Evolutionary conservation across 768 basidiomycete species (phyloP).

Genomic region (Xerocomus spinulosus): DNA sequence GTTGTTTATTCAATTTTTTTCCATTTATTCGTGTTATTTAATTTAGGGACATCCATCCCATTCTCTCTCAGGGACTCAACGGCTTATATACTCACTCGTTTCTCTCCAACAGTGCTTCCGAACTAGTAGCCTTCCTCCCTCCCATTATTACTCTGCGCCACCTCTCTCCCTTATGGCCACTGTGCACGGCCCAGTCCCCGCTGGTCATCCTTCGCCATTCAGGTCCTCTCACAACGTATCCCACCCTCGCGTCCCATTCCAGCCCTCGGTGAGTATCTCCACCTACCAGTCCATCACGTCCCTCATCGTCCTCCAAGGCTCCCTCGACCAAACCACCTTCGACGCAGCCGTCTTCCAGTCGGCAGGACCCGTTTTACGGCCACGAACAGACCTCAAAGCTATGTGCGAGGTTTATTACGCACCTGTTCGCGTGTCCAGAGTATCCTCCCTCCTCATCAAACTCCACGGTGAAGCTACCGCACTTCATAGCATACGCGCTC

Average conservation of each 20-base stretch:
- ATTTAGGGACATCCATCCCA: too few species aligned
- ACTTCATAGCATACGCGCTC: constrained; percentile 64
- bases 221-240: constrained; percentile 24
- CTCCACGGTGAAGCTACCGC: constrained; percentile 37
- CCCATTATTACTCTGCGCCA: constrained; percentile 13
- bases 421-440: constrained; percentile 84
- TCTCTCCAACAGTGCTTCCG: constrained; percentile 10
- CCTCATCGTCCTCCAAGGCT: too few species aligned
- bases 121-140: constrained; percentile 14
- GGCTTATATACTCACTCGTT: constrained; percentile 24
- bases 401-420: constrained; percentile 75
- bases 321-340: constrained; percentile 28
- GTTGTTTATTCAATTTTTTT: not conserved
- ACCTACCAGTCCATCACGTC: not conserved
- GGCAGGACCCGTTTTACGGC: constrained; percentile 41
- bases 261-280: constrained; percentile 21
- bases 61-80: not conserved
- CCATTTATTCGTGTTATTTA: too few species aligned
- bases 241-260: constrained; percentile 25
- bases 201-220: constrained; percentile 29
- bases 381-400: constrained; percentile 69
- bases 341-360: constrained; percentile 24
- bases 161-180: constrained; percentile 26
- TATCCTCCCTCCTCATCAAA: constrained; percentile 49
- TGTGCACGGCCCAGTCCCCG: constrained; percentile 27